Evolutionary conservation across 2,329 filamentous ascomycete genomes (phyloP), one percentile per base, ranked within the genome.

Genomic region (Trichoderma cornu-damae): DNA sequence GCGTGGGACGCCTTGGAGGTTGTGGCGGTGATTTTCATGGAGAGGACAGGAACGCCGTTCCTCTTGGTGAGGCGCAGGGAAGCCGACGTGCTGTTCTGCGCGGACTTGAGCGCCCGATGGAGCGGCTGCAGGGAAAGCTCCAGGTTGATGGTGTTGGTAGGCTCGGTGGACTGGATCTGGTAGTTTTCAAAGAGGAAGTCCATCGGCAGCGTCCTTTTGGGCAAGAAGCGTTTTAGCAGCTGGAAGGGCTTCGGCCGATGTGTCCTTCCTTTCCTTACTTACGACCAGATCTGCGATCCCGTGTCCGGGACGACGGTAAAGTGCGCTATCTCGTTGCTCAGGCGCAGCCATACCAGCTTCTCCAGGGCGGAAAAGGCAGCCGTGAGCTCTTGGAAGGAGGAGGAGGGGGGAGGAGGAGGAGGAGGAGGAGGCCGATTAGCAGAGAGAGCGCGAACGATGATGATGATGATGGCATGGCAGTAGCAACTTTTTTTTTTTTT

Each of bases 211-310:
- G 80, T 82, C 40, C 82, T 84, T 61, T 38, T n/a, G 8, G n/a
- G 9, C 34, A 20, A 46, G 42, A 20, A 2, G 20, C 1, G 32
- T 3, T 20, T 3, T 11, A 37, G 14, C 22, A 20, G 42, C 35
- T 30, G 9, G n/a, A n/a, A n/a, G n/a, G n/a, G n/a, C n/a, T n/a
- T n/a, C n/a, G n/a, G n/a, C n/a, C n/a, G n/a, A n/a, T n/a, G n/a
- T n/a, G n/a, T n/a, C n/a, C n/a, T n/a, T n/a, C n/a, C n/a, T n/a
- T n/a, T n/a, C n/a, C n/a, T 61, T 34, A 8, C 86, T 69, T 79
- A 92, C 79, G 91, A 90, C 94, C 94, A 99, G 55, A 97, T 93
- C 78, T 97, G 93, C 7, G 90, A 95, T 60, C 94, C 93, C 67
- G 89, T 87, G 69, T 96, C 91, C 1, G 94, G 92, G 61, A 97